Evolutionary conservation across 768 basidiomycete genomes (phyloP).

Genomic region (Mycena galopus): DNA sequence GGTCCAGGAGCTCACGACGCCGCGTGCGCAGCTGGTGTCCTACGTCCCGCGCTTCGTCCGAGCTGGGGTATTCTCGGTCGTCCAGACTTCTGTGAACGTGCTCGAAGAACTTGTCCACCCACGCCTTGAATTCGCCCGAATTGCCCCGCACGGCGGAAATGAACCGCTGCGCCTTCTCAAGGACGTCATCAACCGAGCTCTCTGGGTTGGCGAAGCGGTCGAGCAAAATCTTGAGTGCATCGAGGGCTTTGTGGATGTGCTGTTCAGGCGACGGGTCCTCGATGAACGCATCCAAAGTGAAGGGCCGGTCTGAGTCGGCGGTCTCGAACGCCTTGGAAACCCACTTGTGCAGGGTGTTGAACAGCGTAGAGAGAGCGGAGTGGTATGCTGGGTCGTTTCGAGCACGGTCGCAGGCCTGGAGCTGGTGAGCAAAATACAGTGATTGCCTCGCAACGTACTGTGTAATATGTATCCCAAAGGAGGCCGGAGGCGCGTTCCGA

Average conservation of each 20-base stretch:
- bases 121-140: conserved; percentile 61
- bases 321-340: conserved; percentile 63
- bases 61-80: conserved; percentile 64
- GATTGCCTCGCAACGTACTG: conserved; percentile 51
- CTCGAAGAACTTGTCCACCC: conserved; percentile 66
- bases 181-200: conserved; percentile 60
- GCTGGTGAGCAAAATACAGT: neutral
- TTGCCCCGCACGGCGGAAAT: conserved; percentile 4
- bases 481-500: conserved; percentile 54
- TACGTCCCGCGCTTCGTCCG: conserved; percentile 57
- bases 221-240: conserved; percentile 59
- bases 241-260: conserved; percentile 67
- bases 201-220: conserved; percentile 62
- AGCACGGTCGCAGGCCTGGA: conserved; percentile 72
- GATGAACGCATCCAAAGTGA: conserved; percentile 67
- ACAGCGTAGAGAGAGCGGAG: conserved; percentile 67
- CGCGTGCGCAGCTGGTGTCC: conserved; percentile 59
- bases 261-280: conserved; percentile 74
- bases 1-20: conserved; percentile 64
- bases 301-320: conserved; percentile 55
- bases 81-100: conserved; percentile 60
- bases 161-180: conserved; percentile 47
- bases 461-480: conserved; percentile 63
- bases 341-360: conserved; percentile 69
- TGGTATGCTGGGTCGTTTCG: conserved; percentile 71